Percentiles rank a stretch among this genome's conserved stretches.
Conservation (phyloP, 805 yeast genomes). For the Monosporozyma servazzii region DNA sequence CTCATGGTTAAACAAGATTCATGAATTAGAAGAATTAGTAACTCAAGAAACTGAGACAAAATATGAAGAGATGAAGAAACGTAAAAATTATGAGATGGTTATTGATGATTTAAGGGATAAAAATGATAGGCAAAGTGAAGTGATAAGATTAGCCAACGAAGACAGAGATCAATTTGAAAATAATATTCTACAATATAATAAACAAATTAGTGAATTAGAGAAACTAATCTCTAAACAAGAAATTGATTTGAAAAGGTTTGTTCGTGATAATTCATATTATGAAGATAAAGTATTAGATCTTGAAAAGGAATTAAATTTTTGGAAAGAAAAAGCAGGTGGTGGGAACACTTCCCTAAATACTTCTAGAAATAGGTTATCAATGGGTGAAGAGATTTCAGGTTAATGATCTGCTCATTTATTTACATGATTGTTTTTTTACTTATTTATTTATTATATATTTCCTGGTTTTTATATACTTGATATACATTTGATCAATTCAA, state of each 20-base stretch:
- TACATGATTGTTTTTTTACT: background rate
- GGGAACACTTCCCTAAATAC: background rate
- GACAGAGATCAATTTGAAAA: conserved; percentile 50
- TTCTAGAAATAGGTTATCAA: background rate
- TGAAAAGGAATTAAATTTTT: conserved; percentile 49
- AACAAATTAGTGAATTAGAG: conserved; percentile 36
- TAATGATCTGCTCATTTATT: background rate
- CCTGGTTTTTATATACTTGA: background rate
- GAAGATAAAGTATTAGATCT: conserved; percentile 44
- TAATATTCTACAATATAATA: conserved; percentile 39
- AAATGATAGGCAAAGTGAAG: conserved; percentile 41
- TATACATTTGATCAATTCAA: no score
- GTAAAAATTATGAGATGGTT: conserved; percentile 42
- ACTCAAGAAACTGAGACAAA: conserved; percentile 39
- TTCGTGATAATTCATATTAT: conserved; percentile 48
- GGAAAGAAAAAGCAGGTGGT: conserved; percentile 36
- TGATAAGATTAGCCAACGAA: conserved; percentile 44
- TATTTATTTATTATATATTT: conserved; percentile 1
- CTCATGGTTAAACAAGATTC: conserved; percentile 49
- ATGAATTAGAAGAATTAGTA: conserved; percentile 43
- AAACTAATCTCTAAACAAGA: conserved; percentile 38
- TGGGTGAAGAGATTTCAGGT: background rate
- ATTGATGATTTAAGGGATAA: conserved; percentile 46
- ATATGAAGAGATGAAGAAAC: conserved; percentile 43
- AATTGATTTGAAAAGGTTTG: conserved; percentile 37